Conservation (phyloP, 257 asterid species). For the Ilex aquifolium region DNA sequence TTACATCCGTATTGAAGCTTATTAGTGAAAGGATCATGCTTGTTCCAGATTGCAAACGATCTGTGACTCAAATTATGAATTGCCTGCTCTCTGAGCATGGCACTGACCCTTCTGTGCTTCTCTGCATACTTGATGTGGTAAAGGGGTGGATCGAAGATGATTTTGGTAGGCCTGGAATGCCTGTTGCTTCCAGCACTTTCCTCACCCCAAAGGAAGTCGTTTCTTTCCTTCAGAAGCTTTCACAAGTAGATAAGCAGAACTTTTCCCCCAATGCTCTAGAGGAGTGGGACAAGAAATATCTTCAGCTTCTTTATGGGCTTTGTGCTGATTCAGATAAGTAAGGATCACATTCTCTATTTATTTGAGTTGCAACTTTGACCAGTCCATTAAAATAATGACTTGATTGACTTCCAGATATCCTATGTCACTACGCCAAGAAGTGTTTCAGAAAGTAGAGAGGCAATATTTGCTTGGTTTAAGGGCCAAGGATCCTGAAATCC, state of each 20-base stretch:
- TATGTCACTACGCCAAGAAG: constrained; percentile 71
- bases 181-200: constrained; percentile 56
- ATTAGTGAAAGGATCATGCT: constrained; percentile 82
- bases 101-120: constrained; percentile 86
- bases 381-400: constrained; percentile 14
- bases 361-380: constrained; percentile 13
- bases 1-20: constrained; percentile 78
- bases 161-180: constrained; percentile 71
- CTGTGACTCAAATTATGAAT: constrained; percentile 72
- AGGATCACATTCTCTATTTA: constrained; percentile 14
- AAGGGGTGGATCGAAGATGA: constrained; percentile 92
- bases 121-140: constrained; percentile 78
- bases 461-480: constrained; percentile 88
- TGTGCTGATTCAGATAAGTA: constrained; percentile 93
- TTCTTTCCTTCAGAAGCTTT: constrained; percentile 92
- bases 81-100: constrained; percentile 89
- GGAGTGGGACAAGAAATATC: constrained; percentile 95
- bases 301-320: constrained; percentile 84
- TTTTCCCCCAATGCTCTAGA: constrained; percentile 55
- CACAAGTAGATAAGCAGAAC: constrained; percentile 89
- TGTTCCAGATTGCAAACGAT: constrained; percentile 88
- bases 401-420: constrained; percentile 61
- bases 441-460: constrained; percentile 97
- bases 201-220: constrained; percentile 82
- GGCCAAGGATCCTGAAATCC: constrained; percentile 81